Base-by-base conservation (phyloP, 2,329 filamentous ascomycete genomes). In the Pseudohalonectria lignicola region DNA sequence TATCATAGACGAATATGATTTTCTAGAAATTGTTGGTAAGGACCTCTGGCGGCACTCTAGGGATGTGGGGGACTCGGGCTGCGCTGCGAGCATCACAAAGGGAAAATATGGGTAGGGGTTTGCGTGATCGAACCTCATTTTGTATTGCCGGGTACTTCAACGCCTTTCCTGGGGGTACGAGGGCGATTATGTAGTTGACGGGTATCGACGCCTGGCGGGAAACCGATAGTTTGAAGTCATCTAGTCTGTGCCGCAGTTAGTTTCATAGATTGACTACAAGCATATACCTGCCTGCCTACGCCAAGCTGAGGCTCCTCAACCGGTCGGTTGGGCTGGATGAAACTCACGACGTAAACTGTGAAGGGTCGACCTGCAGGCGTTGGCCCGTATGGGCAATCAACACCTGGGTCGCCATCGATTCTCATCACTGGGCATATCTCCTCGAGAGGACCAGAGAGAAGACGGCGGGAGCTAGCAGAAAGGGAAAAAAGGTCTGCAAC, bases 351-450 rank as follows among this genome's bases (percentile, higher is more conserved):
- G 74, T 70, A 61, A 90, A 83, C 55, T 78, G 75, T 46, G 79
- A 71, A 48, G 80, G 76, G 64, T 94, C 85, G 59, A 84, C 74
- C 59, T 79, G 72, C 56, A 94, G 73, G 64, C 82, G 81, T 70
- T 86, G 81, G 69, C 90, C 90, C 62, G 84, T 87, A 66, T 94
- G 88, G 72, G 86, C 87, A 57, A 94, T 81, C 69, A 86, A 85
- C 63, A 94, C 80, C 66, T 86, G 79, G 59, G 90, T 76, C 67
- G 85, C 83, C 86, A 94, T 94, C 63, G 69, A 74, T 64, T 66
- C 64, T 64, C 68, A 72, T 71, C 54, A 33, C 43, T 20, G 30
- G 21, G 31, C 36, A 38, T 38, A 16, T 17, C 31, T 13, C 63
- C 63, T 50, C 43, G 17, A 31, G 11, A 17, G 35, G 26, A 31